A percentile compares a stretch with the other conserved stretches of the same genome.
Evolutionary conservation across 2,329 filamentous ascomycete species (phyloP).

Genomic region (Cercospora janseana): DNA sequence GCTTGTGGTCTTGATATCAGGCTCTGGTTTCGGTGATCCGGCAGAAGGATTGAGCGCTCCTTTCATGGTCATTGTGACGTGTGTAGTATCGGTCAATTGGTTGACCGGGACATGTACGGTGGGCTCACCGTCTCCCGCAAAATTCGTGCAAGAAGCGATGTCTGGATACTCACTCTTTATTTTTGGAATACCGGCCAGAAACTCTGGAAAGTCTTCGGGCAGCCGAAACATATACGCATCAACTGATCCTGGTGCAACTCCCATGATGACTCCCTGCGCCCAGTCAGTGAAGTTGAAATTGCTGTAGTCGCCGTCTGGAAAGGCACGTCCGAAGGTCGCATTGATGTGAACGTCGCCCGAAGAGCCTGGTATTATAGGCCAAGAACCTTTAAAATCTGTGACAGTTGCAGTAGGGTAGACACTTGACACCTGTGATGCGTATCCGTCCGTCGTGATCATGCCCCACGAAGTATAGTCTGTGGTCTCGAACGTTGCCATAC

Average conservation of each 20-base stretch:
- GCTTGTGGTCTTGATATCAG: background rate
- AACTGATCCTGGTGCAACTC: background rate
- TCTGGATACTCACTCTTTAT: slow-evolving; percentile 12
- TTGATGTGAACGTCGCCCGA: slow-evolving; percentile 5
- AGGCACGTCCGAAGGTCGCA: slow-evolving; percentile 7
- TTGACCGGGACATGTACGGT: slow-evolving; percentile 19
- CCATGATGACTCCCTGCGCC: background rate
- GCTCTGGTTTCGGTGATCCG: slow-evolving; percentile 7
- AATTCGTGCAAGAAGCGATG: slow-evolving; percentile 7
- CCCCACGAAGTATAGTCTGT: slow-evolving; percentile 6
- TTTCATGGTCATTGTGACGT: slow-evolving; percentile 14
- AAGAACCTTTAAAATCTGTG: slow-evolving; percentile 1
- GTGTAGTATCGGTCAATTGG: slow-evolving; percentile 13
- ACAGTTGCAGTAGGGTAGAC: slow-evolving; percentile 9
- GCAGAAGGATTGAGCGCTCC: slow-evolving; percentile 3
- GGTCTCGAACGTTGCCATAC: background rate
- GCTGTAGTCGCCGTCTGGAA: slow-evolving; percentile 19
- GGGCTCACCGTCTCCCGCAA: slow-evolving; percentile 15
- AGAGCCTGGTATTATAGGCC: background rate
- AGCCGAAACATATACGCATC: slow-evolving; percentile 16
- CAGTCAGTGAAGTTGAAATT: slow-evolving; percentile 18
- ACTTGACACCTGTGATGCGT: background rate
- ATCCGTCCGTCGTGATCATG: slow-evolving; percentile 8
- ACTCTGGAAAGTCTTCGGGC: slow-evolving; percentile 12
- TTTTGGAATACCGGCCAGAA: slow-evolving; percentile 5